These are phyloP conservation scores for Seiridium cupressi DNA, from an alignment of 2,329 filamentous ascomycete genomes.

Conservation along the genomic window DNA sequence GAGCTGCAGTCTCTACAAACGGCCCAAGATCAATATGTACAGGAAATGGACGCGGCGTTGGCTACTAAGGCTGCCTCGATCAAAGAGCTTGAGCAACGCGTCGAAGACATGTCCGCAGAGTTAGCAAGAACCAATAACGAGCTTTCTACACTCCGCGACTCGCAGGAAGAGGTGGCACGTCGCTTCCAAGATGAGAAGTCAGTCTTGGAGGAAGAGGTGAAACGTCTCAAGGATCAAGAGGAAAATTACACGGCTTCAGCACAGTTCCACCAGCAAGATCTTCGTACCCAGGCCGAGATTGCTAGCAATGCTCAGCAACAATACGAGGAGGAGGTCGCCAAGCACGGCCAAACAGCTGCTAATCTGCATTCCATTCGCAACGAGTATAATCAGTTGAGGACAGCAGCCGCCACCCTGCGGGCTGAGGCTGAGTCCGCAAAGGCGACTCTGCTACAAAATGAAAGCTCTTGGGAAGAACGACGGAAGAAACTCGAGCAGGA, in stretches of 20 bases:
- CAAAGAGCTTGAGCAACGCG: constrained; percentile 75
- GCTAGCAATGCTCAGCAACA: constrained; percentile 90
- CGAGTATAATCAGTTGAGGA: constrained; percentile 80
- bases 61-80: constrained; percentile 78
- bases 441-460: constrained; percentile 72
- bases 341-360: constrained; percentile 93
- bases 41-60: constrained; percentile 76
- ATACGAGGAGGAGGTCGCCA: constrained; percentile 91
- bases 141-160: constrained; percentile 74
- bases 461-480: constrained; percentile 85
- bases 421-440: constrained; percentile 85
- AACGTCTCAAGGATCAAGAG: constrained; percentile 78
- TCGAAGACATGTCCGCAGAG: constrained; percentile 82
- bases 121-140: constrained; percentile 79
- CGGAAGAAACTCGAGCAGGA: constrained; percentile 81
- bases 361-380: constrained; percentile 73
- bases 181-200: constrained; percentile 80
- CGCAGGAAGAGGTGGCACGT: constrained; percentile 71
- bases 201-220: constrained; percentile 74
- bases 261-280: constrained; percentile 83
- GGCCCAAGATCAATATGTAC: constrained; percentile 81
- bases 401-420: constrained; percentile 70
- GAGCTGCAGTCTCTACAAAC: constrained; percentile 76
- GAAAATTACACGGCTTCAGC: constrained; percentile 77
- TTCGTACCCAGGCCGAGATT: constrained; percentile 91